Conservation (phyloP, 1,139 yeast species). For the Wickerhamiella infanticola region DNA sequence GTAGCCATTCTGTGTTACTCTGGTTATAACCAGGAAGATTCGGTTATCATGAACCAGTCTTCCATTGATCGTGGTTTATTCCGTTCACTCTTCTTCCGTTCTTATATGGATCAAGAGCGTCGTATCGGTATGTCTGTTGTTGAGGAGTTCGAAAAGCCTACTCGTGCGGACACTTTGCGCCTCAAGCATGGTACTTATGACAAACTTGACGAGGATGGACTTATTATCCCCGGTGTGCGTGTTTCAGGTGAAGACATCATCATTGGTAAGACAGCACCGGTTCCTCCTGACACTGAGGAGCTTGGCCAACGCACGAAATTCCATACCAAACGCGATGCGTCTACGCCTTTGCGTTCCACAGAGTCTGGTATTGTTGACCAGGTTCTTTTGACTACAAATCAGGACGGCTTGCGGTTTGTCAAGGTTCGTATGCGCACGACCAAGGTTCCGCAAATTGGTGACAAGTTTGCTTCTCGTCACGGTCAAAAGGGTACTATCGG, state of each 20-base stretch:
- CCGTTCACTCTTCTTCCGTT: constrained; percentile 87
- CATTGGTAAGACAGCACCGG: constrained; percentile 96
- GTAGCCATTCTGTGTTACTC: constrained; percentile 97
- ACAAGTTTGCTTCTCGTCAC: constrained; percentile 96
- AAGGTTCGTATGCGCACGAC: constrained; percentile 99
- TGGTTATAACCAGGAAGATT: constrained; percentile 99
- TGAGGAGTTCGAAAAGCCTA: constrained; percentile 91
- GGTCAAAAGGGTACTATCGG: constrained; percentile 99
- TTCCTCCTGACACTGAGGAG: constrained; percentile 96
- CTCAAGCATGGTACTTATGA: constrained; percentile 97
- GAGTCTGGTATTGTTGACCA: constrained; percentile 98
- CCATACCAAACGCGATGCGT: constrained; percentile 96
- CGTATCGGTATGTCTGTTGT: constrained; percentile 97
- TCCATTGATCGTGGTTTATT: constrained; percentile 94
- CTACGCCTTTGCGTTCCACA: constrained; percentile 91
- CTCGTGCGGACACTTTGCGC: constrained; percentile 83
- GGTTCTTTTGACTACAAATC: constrained; percentile 89
- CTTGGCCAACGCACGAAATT: constrained; percentile 96
- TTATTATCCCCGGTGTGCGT: constrained; percentile 95
- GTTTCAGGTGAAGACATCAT: constrained; percentile 98
- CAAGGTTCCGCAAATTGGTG: constrained; percentile 96
- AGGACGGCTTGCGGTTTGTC: constrained; percentile 93
- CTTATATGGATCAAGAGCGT: constrained; percentile 97
- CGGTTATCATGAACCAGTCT: constrained; percentile 98
- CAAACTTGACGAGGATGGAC: constrained; percentile 94